Conservation (phyloP, 352 stramenopile species). For the Phytopythium kandeliae region DNA sequence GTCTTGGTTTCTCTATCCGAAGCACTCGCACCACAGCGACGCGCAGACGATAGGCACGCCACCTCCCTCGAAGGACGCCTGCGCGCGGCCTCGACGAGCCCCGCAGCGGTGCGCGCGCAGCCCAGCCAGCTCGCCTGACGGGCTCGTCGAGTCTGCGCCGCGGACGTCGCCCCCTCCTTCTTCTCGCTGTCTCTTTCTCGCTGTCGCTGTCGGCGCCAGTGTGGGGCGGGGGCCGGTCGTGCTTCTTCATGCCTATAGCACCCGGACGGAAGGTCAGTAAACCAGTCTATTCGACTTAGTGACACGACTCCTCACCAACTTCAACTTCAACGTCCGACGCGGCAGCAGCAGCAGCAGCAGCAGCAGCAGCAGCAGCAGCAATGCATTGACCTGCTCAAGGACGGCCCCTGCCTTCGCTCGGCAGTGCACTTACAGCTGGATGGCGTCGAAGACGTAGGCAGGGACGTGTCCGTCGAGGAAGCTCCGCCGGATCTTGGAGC, state of each 20-base stretch:
- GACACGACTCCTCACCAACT: neutral
- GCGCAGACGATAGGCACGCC: no score
- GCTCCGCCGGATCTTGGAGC: constrained; percentile 76
- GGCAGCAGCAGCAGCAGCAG: no score
- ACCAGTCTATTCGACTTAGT: neutral
- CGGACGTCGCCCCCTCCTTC: no score
- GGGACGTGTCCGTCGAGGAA: constrained; percentile 81
- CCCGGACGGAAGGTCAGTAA: neutral
- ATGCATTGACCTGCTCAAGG: no score
- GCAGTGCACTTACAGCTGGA: constrained; percentile 44
- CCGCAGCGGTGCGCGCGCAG: no score
- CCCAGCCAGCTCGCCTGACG: no score
- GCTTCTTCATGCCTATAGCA: constrained; percentile 1
- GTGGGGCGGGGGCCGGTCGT: neutral
- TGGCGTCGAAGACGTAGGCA: constrained; percentile 87
- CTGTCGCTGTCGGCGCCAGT: neutral
- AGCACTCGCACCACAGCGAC: neutral
- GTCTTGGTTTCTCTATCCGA: neutral
- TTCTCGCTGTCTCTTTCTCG: neutral
- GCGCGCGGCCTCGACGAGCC: no score
- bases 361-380: no score
- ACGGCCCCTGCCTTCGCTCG: neutral
- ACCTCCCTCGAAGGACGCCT: no score
- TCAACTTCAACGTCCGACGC: constrained; percentile 2
- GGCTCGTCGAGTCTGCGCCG: no score